A percentile compares a stretch with the other conserved stretches of the same genome.
These are phyloP conservation scores for Dactylorhiza incarnata DNA, from an alignment of 106 monocot species.

Conservation along the genomic window DNA sequence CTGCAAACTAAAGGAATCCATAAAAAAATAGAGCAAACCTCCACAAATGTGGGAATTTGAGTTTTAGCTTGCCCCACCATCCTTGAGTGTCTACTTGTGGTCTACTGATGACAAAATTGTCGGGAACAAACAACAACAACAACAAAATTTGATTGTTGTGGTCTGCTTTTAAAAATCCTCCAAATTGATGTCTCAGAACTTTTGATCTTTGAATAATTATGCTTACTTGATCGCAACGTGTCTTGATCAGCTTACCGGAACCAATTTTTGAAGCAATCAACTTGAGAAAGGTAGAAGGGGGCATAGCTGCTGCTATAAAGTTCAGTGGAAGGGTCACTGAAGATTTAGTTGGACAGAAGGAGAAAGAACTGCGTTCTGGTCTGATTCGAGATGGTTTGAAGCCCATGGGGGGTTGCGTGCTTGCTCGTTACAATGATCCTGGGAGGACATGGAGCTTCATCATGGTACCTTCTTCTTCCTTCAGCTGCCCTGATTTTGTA, in stretches of 20 bases:
- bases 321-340: slow-evolving; percentile 78
- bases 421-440: slow-evolving; percentile 96
- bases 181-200: neutral
- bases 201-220: neutral
- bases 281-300: slow-evolving; percentile 54
- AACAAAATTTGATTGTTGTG: too few relatives aligned
- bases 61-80: too few relatives aligned
- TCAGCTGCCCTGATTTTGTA: neutral
- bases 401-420: slow-evolving; percentile 58
- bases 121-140: too few relatives aligned
- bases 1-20: too few relatives aligned
- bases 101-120: too few relatives aligned
- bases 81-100: too few relatives aligned
- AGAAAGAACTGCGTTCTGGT: slow-evolving; percentile 40
- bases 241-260: slow-evolving; percentile 51
- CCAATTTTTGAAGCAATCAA: slow-evolving; percentile 43
- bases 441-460: slow-evolving; percentile 67
- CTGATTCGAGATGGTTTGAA: slow-evolving; percentile 54
- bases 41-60: too few relatives aligned
- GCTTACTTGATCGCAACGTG: neutral
- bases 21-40: too few relatives aligned
- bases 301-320: slow-evolving; percentile 54
- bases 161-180: too few relatives aligned
- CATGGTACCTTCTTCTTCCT: slow-evolving; percentile 42
- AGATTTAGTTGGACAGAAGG: slow-evolving; percentile 41